Percentiles rank a stretch among this genome's conserved stretches.
Evolutionary conservation across 2,329 filamentous ascomycete species (phyloP).

Genomic region (Verticillium zaregamsianum): DNA sequence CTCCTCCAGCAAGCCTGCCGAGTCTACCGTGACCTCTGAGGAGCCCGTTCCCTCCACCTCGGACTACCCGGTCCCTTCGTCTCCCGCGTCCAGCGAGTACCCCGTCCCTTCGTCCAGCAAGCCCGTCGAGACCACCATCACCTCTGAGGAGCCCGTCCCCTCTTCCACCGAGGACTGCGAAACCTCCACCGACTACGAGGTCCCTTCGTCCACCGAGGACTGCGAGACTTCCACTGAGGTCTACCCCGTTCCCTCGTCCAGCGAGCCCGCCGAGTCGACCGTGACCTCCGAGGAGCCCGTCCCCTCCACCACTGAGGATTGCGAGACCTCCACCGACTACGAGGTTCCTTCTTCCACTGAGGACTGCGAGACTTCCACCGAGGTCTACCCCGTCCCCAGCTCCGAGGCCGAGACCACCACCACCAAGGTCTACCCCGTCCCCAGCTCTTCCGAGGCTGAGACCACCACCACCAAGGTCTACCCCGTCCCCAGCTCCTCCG

Average conservation of each 20-base stretch:
- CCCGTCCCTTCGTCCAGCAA: background rate
- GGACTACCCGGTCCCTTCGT: background rate
- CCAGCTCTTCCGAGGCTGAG: background rate
- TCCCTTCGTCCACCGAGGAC: background rate
- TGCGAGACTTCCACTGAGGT: background rate
- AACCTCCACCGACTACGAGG: background rate
- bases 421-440: background rate
- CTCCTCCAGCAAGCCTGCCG: background rate
- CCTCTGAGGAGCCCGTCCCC: background rate
- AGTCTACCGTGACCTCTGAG: background rate
- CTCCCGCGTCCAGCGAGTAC: background rate
- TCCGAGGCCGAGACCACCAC: background rate
- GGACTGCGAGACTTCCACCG: slow-evolving; percentile 1
- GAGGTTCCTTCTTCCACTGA: background rate
- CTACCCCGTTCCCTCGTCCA: background rate
- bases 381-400: background rate
- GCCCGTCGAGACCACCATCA: background rate
- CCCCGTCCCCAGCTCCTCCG: background rate
- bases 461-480: background rate
- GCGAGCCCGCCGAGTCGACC: background rate
- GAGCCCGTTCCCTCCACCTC: background rate
- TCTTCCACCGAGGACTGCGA: background rate
- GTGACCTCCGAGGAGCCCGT: background rate
- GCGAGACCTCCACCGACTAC: background rate
- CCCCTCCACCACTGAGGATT: background rate